Evolutionary conservation across 176 grass and related monocot species (phyloP).

Genomic region (Musa schizocarpa): DNA sequence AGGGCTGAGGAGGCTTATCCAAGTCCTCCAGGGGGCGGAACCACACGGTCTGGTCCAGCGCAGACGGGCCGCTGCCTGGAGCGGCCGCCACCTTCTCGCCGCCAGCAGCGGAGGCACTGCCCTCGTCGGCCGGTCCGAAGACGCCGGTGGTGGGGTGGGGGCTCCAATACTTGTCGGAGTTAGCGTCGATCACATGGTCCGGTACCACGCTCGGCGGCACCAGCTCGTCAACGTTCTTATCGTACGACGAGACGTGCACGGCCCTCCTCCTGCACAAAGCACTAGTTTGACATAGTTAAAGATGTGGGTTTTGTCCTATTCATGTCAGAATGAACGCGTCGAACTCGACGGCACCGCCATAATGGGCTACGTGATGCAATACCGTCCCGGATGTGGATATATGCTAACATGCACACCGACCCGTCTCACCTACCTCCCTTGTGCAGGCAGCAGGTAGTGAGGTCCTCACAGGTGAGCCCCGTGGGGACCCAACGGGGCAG

Average conservation of each 20-base stretch:
- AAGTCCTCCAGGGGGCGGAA: slow-evolving; percentile 76
- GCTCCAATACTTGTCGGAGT: slow-evolving; percentile 82
- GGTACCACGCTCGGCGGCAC: slow-evolving; percentile 49
- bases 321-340: too few species aligned
- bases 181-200: slow-evolving; percentile 75
- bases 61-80: slow-evolving; percentile 16
- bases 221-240: slow-evolving; percentile 92
- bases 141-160: slow-evolving; percentile 84
- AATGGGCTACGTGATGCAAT: too few species aligned
- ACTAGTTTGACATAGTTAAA: too few species aligned
- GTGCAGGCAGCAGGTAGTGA: too few species aligned
- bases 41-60: slow-evolving; percentile 92
- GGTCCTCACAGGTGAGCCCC: too few species aligned
- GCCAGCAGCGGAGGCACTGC: not conserved
- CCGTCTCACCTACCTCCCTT: too few species aligned
- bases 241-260: slow-evolving; percentile 70
- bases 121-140: slow-evolving; percentile 46
- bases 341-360: too few species aligned
- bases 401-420: too few species aligned
- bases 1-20: slow-evolving; percentile 41
- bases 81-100: not conserved
- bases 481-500: too few species aligned
- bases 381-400: too few species aligned
- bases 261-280: slow-evolving; percentile 30
- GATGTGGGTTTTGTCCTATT: too few species aligned